Evolutionary conservation across 192 early-diverging fungal species (phyloP), one percentile per base, ranked within the genome.

Genomic region (Diversispora epigaea): DNA sequence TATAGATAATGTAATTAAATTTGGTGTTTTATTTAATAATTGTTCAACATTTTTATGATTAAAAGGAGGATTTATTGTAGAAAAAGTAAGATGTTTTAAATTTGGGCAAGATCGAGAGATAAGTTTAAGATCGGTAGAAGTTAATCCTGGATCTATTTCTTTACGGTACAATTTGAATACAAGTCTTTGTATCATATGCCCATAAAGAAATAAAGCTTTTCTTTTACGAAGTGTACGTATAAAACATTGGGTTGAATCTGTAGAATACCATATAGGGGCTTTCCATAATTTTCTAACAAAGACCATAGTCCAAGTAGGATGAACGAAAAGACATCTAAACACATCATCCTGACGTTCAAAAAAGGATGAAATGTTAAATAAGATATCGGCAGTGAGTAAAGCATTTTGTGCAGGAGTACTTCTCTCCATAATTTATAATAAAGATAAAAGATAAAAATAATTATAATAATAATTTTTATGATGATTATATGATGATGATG

Each of bases 71-170:
- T 7, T 8, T 40, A 11, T 32, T 41, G 32, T 64, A 6, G 62
- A 1, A n/a, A 64, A 41, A 11, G 62, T 64, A 44, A 64, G 32
- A 64, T 64, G 62, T 17, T 40, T 64, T n/a, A 64, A 41, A 64
- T 64, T 64, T 41, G 62, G 62, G 43, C 62, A 64, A 8, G 39
- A 41, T 64, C 62, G 32, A 41, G 62, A 64, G n/a, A 64, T 64
- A 4, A 64, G 17, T 64, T 40, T 64, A 41, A 64, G 25, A 64
- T 64, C 62, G 6, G 9, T 17, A 41, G 41, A n/a, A n/a, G 62
- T 41, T 41, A 44, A 64, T 7, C 17, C 62, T n/a, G 15, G 15
- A 44, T 8, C 9, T 3, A 3, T 64, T 2, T 43, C 62, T 41
- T 44, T 41, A 64, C 62, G 4, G n/a, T 43, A 40, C n/a, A 6